phyloP scores from a whole-genome alignment of 257 asterid species.

The Capsicum rhomboideum region DNA sequence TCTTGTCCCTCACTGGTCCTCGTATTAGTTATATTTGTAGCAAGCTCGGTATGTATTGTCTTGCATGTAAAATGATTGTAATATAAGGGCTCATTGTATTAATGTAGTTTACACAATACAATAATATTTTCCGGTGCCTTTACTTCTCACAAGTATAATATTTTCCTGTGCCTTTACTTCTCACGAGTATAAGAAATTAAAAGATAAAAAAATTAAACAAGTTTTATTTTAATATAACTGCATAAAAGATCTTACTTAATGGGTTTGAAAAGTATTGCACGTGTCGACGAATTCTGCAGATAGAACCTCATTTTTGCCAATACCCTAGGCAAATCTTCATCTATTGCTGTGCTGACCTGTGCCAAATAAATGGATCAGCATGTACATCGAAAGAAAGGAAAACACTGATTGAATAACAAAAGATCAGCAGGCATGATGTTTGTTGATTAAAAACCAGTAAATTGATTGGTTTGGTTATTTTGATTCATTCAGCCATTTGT shows the following conservation, averaged over 20 bases:
- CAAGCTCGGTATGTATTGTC: not conserved
- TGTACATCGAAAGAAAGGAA: not conserved
- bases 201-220: not conserved
- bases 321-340: constrained; percentile 75
- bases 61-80: not conserved
- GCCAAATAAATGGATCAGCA: not conserved
- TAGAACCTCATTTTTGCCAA: constrained; percentile 93
- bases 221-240: not conserved
- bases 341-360: constrained; percentile 70
- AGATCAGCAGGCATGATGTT: not conserved
- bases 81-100: not conserved
- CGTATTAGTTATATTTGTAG: not conserved
- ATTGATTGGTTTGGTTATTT: not conserved
- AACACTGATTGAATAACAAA: not conserved
- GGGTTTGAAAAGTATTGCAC: constrained; percentile 90
- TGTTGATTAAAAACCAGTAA: not conserved
- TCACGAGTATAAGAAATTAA: not conserved
- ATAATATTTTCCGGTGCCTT: not conserved
- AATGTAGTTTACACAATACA: not conserved
- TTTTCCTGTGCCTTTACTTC: not conserved
- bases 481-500: not conserved
- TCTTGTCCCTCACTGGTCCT: not conserved
- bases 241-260: constrained; percentile 56
- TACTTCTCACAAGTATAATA: not conserved
- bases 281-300: constrained; percentile 89